Evolutionary conservation across 2,329 filamentous ascomycete genomes (phyloP), one percentile per base, ranked within the genome.

Genomic region (Paraconiothyrium brasiliense): DNA sequence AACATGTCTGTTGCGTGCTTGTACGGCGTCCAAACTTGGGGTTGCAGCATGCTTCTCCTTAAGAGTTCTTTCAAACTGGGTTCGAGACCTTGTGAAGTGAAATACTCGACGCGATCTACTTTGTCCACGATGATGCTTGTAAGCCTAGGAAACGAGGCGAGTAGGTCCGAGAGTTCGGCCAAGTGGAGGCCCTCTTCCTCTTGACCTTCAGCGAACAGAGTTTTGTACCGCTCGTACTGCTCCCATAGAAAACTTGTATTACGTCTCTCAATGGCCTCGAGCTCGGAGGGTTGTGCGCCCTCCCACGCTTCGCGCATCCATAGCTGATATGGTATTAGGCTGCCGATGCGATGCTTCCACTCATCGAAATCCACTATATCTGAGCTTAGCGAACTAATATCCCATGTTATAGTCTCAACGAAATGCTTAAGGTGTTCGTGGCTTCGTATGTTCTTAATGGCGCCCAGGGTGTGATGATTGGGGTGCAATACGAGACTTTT

Each of bases 101-200:
- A 4, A 41, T 41, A 16, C 27, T 46, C 37, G 5, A 16, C 37
- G 5, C 14, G 13, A 1, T 24, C 50, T 54, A 20, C 24, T 6
- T 39, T 55, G 2, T 22, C 35, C 2, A 55, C 39, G 5, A 55
- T 24, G 39, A 55, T 55, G 27, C 20, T 55, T 30, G 20, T 55
- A 1, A 55, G 52, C 37, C 27, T 44, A 10, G 52, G 39, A 16
- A 55, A 55, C 6, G 8, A 27, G 4, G 39, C 39, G 52, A 55
- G 16, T 3, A 44, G 41, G n/a, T 46, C 27, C 7, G 37, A 4
- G 10, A 55, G 7, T 6, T 44, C 14, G 13, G 8, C 20, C 9
- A 34, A 27, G 8, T 46, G 27, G 39, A n/a, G 27, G 22, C 5
- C 11, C 46, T 20, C n/a, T 13, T 46, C 24, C 3, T 55, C 41